Evolutionary conservation across 148 eudicot species (phyloP).

Genomic region (Salicornia ramosissima): DNA sequence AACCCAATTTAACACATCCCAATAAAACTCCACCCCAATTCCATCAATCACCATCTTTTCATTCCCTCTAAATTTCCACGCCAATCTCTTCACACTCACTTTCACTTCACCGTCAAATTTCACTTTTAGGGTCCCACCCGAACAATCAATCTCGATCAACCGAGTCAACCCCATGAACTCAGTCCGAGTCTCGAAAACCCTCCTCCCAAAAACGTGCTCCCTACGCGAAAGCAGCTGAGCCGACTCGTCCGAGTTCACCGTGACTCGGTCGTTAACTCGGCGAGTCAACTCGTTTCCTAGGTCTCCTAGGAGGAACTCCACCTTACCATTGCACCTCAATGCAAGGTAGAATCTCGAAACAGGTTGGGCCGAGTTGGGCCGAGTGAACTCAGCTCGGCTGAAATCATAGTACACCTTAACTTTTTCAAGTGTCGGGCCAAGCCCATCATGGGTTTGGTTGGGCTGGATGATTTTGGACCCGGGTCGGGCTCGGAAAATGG

Average conservation of each 20-base stretch:
- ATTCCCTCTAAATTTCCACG: constrained; percentile 65
- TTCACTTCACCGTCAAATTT: constrained; percentile 41
- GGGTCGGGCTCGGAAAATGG: constrained; percentile 40
- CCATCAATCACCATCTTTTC: constrained; percentile 43
- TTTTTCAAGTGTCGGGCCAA: not conserved
- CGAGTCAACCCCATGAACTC: constrained; percentile 38
- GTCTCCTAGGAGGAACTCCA: constrained; percentile 51
- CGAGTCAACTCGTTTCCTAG: constrained; percentile 32
- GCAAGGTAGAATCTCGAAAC: constrained; percentile 47
- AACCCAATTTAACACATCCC: constrained; percentile 67
- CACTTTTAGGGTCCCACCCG: constrained; percentile 46
- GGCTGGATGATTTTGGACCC: constrained; percentile 40
- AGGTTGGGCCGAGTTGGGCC: constrained; percentile 52
- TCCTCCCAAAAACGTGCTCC: constrained; percentile 54
- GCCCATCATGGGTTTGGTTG: constrained; percentile 18
- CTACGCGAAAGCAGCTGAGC: constrained; percentile 37
- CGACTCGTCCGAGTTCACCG: constrained; percentile 9
- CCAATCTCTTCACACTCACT: constrained; percentile 42
- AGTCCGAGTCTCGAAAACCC: constrained; percentile 35
- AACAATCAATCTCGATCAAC: constrained; percentile 50
- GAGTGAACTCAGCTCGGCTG: constrained; percentile 36
- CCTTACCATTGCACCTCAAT: constrained; percentile 22
- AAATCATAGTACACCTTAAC: constrained; percentile 54
- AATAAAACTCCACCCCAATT: constrained; percentile 46
- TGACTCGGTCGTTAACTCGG: constrained; percentile 20